Conservation (phyloP, 768 basidiomycete genomes). For the Cyathus striatus region DNA sequence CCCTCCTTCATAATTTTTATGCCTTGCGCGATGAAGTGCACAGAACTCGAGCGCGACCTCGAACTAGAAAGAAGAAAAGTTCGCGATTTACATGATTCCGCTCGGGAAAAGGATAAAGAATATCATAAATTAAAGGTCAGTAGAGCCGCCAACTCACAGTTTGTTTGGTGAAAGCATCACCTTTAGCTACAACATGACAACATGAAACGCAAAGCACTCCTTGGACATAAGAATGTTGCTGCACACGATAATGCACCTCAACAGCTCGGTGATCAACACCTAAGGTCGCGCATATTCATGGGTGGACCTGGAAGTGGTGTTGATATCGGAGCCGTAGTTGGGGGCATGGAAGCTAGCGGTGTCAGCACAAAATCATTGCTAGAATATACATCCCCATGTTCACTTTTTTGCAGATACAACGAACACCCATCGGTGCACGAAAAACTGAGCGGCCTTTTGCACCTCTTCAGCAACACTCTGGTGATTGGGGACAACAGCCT, state of each 20-base stretch:
- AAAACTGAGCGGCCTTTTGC: slow-evolving; percentile 24
- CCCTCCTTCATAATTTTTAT: neutral
- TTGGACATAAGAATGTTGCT: slow-evolving; percentile 34
- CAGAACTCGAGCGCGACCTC: slow-evolving; percentile 77
- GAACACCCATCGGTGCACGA: slow-evolving; percentile 61
- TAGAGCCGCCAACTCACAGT: neutral
- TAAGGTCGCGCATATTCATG: slow-evolving; percentile 15
- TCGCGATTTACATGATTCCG: slow-evolving; percentile 67
- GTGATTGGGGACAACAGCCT: slow-evolving; percentile 25
- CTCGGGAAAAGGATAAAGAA: slow-evolving; percentile 78
- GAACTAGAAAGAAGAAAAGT: slow-evolving; percentile 74
- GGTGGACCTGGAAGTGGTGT: slow-evolving; percentile 23
- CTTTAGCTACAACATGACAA: slow-evolving; percentile 66
- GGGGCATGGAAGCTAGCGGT: slow-evolving; percentile 61
- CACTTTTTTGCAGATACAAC: slow-evolving; percentile 46
- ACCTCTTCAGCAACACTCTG: slow-evolving; percentile 14
- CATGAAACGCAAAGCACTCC: slow-evolving; percentile 74
- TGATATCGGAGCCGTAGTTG: slow-evolving; percentile 52
- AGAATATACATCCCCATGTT: neutral
- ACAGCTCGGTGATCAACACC: slow-evolving; percentile 13
- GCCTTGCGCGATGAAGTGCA: slow-evolving; percentile 2
- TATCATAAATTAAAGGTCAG: slow-evolving; percentile 83
- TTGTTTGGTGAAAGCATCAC: neutral
- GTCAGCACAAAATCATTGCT: slow-evolving; percentile 27
- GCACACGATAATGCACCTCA: slow-evolving; percentile 9